These are phyloP conservation scores for Ilex aquifolium DNA, from an alignment of 257 asterid species.

Conservation along the genomic window DNA sequence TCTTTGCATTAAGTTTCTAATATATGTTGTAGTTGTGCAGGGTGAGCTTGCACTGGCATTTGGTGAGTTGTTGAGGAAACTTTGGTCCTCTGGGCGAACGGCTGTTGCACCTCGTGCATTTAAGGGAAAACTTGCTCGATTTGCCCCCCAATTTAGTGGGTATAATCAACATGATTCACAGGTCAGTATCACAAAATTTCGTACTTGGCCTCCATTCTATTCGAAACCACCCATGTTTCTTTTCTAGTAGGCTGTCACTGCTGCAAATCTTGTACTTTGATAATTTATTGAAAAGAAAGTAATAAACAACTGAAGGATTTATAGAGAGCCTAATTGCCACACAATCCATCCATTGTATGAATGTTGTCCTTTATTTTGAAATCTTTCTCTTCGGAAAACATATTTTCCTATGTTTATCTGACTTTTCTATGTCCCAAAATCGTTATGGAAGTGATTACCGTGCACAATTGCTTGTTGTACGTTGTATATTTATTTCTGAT, in stretches of 20 bases:
- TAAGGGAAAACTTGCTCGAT: conserved; percentile 87
- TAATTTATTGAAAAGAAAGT: too few relatives aligned
- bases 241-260: neutral
- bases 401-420: too few relatives aligned
- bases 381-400: too few relatives aligned
- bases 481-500: too few relatives aligned
- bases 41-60: conserved; percentile 96
- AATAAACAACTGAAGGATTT: too few relatives aligned
- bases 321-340: too few relatives aligned
- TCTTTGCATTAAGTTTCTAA: conserved; percentile 19
- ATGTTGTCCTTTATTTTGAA: too few relatives aligned
- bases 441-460: too few relatives aligned
- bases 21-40: conserved; percentile 42
- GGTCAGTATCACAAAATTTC: conserved; percentile 31
- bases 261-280: neutral
- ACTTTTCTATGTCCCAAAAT: too few relatives aligned
- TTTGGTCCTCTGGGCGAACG: conserved; percentile 88
- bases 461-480: too few relatives aligned
- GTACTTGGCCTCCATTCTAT: neutral
- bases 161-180: conserved; percentile 98
- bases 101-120: conserved; percentile 88
- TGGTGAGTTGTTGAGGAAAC: conserved; percentile 87
- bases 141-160: conserved; percentile 99
- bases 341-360: too few relatives aligned
- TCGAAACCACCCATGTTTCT: neutral